These are phyloP conservation scores for Penicillium olsonii DNA, from an alignment of 2,329 filamentous ascomycete genomes.

Conservation along the genomic window DNA sequence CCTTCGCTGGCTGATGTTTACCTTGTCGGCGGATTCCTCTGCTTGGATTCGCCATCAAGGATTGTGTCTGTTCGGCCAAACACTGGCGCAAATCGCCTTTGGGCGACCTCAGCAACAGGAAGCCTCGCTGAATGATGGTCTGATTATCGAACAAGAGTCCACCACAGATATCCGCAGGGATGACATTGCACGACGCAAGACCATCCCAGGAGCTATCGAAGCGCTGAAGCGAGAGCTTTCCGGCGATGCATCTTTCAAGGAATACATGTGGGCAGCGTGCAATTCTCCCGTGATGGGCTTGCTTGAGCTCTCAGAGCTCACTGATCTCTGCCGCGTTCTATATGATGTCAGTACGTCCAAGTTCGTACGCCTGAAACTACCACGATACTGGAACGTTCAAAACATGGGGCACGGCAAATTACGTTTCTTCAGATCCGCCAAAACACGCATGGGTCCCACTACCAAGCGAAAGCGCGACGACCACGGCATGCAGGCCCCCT, in stretches of 20 bases:
- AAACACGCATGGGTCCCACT: slow-evolving; percentile 38
- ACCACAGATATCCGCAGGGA: slow-evolving; percentile 54
- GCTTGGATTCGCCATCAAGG: slow-evolving; percentile 59
- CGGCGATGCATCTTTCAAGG: slow-evolving; percentile 51
- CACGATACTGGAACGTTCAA: slow-evolving; percentile 58
- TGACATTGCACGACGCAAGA: slow-evolving; percentile 57
- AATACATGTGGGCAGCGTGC: slow-evolving; percentile 59
- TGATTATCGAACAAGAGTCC: slow-evolving; percentile 62
- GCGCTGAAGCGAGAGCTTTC: slow-evolving; percentile 58
- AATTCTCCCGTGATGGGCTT: slow-evolving; percentile 53
- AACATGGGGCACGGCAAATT: slow-evolving; percentile 53
- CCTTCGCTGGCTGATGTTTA: slow-evolving; percentile 59
- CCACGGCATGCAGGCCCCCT: slow-evolving; percentile 31
- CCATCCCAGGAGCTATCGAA: slow-evolving; percentile 59
- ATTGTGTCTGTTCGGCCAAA: slow-evolving; percentile 55
- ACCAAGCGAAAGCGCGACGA: slow-evolving; percentile 45
- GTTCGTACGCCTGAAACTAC: slow-evolving; percentile 54
- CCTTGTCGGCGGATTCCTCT: slow-evolving; percentile 58
- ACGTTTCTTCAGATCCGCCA: slow-evolving; percentile 43
- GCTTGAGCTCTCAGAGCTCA: slow-evolving; percentile 57
- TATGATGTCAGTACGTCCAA: slow-evolving; percentile 56
- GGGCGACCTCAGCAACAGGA: slow-evolving; percentile 47
- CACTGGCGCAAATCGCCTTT: slow-evolving; percentile 60
- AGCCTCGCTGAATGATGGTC: slow-evolving; percentile 38
- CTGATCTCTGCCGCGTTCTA: slow-evolving; percentile 59